phyloP scores from a whole-genome alignment of 768 basidiomycete genomes.

The Piloderma croceum region DNA sequence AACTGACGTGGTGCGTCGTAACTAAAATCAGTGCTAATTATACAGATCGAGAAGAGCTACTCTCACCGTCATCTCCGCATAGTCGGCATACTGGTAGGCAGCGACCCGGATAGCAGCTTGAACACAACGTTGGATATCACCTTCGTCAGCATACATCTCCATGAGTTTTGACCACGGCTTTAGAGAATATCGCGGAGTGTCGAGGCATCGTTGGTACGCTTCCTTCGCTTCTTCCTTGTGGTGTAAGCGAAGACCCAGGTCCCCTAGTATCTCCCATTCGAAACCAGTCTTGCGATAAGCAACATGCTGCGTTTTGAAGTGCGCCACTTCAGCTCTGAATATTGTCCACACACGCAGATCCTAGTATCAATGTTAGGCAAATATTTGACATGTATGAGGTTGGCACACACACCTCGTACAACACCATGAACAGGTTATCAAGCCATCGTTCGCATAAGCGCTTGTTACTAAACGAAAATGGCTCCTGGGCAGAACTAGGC shows the following conservation, averaged over 20 bases:
- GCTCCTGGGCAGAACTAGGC: conserved; percentile 39
- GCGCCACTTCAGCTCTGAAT: conserved; percentile 96
- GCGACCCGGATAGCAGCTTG: conserved; percentile 91
- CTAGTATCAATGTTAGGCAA: conserved; percentile 31
- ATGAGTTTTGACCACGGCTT: conserved; percentile 93
- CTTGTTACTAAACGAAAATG: conserved; percentile 94
- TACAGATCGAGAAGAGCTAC: conserved; percentile 1
- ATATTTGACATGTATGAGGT: conserved; percentile 2
- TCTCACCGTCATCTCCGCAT: conserved; percentile 82
- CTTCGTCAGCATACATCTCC: conserved; percentile 96
- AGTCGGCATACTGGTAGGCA: conserved; percentile 88
- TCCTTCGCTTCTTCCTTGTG: conserved; percentile 99
- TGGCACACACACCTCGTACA: conserved; percentile 72
- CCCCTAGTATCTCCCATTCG: conserved; percentile 98
- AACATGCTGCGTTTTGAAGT: conserved; percentile 98
- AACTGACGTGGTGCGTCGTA: conserved; percentile 49
- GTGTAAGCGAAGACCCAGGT: conserved; percentile 86
- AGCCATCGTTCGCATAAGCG: conserved; percentile 96
- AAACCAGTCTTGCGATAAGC: conserved; percentile 95
- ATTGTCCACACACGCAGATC: conserved; percentile 98
- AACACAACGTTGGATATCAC: conserved; percentile 84
- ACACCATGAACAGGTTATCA: conserved; percentile 96
- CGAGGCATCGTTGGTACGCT: conserved; percentile 91
- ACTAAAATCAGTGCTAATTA: not conserved
- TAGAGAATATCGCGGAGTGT: conserved; percentile 75